phyloP scores from a whole-genome alignment of 1,284 basidiomycete species.

The Filobasidium uniguttulatum region DNA sequence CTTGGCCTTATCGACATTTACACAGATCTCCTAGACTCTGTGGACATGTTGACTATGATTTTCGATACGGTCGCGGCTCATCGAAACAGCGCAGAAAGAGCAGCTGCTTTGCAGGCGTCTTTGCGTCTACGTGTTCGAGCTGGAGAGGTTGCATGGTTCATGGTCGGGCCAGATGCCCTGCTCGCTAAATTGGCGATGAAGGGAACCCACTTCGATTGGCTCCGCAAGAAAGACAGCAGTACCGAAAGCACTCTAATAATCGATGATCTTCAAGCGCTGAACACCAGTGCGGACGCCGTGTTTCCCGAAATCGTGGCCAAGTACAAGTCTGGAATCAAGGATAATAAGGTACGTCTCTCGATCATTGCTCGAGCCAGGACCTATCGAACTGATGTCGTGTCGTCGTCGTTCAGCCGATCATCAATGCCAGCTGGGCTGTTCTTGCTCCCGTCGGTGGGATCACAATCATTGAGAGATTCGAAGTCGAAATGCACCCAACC shows the following conservation, averaged over 20 bases:
- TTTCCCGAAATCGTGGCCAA: slow-evolving; percentile 75
- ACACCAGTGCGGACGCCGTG: slow-evolving; percentile 66
- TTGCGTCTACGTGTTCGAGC: slow-evolving; percentile 69
- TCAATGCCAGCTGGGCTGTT: slow-evolving; percentile 47
- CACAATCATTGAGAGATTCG: slow-evolving; percentile 72
- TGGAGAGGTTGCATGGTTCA: slow-evolving; percentile 82
- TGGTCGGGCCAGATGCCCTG: slow-evolving; percentile 59
- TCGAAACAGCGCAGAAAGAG: slow-evolving; percentile 53
- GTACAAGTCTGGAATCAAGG: slow-evolving; percentile 5
- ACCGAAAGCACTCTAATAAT: slow-evolving; percentile 66
- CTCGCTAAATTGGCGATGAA: slow-evolving; percentile 76
- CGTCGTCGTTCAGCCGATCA: slow-evolving; percentile 18
- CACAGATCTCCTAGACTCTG: slow-evolving; percentile 58
- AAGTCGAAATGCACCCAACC: slow-evolving; percentile 71
- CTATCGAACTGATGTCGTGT: not conserved
- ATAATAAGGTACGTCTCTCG: slow-evolving; percentile 6
- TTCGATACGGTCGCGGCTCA: slow-evolving; percentile 73
- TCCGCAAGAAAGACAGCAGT: slow-evolving; percentile 78
- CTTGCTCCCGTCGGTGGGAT: slow-evolving; percentile 90
- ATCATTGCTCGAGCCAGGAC: no score
- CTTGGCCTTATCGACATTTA: slow-evolving; percentile 49
- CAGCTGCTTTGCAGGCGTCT: slow-evolving; percentile 62
- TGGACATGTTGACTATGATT: slow-evolving; percentile 69
- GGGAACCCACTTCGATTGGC: slow-evolving; percentile 67
- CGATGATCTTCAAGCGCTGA: slow-evolving; percentile 66